These are phyloP conservation scores for Hymenoscyphus albidus DNA, from an alignment of 2,329 filamentous ascomycete genomes.

Conservation along the genomic window DNA sequence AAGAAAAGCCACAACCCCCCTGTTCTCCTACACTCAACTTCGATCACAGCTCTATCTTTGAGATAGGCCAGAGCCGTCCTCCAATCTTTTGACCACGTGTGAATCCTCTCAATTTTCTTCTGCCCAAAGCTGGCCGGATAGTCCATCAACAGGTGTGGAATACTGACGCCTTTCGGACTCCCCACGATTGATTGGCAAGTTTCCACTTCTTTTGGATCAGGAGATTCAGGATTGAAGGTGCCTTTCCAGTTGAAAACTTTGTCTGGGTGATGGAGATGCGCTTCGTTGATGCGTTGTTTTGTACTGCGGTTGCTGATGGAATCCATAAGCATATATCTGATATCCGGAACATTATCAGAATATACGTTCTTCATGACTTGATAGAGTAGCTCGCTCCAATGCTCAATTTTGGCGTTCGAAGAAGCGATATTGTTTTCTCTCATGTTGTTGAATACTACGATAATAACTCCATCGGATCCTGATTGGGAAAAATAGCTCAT, in stretches of 20 bases:
- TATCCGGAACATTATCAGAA: not conserved
- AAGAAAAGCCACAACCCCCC: too few relatives aligned
- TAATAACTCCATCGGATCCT: not conserved
- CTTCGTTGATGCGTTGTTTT: not conserved
- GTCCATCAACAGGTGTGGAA: not conserved
- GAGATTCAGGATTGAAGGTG: constrained; percentile 3
- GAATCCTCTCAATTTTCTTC: constrained; percentile 3
- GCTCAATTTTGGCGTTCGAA: not conserved
- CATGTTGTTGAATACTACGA: constrained; percentile 4
- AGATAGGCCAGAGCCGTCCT: not conserved
- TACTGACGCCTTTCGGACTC: constrained; percentile 1
- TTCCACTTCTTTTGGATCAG: not conserved
- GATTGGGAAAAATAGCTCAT: not conserved
- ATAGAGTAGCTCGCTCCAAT: not conserved
- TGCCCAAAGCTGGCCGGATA: constrained; percentile 1
- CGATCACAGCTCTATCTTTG: too few relatives aligned
- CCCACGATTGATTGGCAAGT: not conserved
- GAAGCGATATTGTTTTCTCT: constrained; percentile 3
- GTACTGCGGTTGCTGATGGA: not conserved
- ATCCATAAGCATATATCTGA: constrained; percentile 7
- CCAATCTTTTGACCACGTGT: not conserved
- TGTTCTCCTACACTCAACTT: too few relatives aligned
- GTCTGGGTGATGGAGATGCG: not conserved
- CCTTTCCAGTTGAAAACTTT: constrained; percentile 1
- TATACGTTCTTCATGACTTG: not conserved